These are phyloP conservation scores for Phytophthora pseudosyringae DNA, from an alignment of 352 stramenopile species.

Conservation along the genomic window DNA sequence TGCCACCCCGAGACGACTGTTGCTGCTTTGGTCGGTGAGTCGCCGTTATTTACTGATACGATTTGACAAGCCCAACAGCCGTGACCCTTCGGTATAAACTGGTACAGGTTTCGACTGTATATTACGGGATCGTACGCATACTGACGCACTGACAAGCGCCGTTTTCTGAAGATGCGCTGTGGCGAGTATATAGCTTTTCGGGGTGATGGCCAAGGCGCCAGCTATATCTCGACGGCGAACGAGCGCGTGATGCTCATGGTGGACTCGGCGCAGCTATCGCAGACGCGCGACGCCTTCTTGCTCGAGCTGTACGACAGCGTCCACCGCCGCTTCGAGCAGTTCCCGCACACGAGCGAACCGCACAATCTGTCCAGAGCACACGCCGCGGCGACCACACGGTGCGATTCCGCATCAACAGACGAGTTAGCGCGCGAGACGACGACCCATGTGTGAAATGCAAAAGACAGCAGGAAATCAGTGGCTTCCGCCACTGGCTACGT, in stretches of 20 bases:
- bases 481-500: not conserved
- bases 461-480: conserved; percentile 12
- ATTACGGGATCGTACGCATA: conserved; percentile 8
- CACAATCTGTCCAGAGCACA: conserved; percentile 59
- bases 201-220: not conserved
- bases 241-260: conserved; percentile 52
- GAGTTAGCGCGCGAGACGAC: conserved; percentile 27
- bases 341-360: conserved; percentile 81
- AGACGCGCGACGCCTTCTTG: conserved; percentile 84
- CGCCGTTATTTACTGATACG: not conserved
- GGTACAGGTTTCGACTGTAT: conserved; percentile 33
- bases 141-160: not conserved
- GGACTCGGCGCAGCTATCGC: conserved; percentile 66
- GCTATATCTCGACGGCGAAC: conserved; percentile 33
- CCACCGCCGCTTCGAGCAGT: conserved; percentile 84
- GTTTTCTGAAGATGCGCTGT: conserved; percentile 24
- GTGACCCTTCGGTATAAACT: conserved; percentile 24
- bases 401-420: conserved; percentile 25
- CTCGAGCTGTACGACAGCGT: conserved; percentile 75
- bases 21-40: conserved; percentile 12
- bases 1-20: conserved; percentile 10
- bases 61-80: not conserved
- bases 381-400: conserved; percentile 13
- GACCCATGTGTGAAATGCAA: conserved; percentile 22
- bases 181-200: conserved; percentile 9